Evolutionary conservation across 495 filamentous ascomycete species (phyloP), one percentile per base, ranked within the genome.

Genomic region (Penicillium cataractarum): DNA sequence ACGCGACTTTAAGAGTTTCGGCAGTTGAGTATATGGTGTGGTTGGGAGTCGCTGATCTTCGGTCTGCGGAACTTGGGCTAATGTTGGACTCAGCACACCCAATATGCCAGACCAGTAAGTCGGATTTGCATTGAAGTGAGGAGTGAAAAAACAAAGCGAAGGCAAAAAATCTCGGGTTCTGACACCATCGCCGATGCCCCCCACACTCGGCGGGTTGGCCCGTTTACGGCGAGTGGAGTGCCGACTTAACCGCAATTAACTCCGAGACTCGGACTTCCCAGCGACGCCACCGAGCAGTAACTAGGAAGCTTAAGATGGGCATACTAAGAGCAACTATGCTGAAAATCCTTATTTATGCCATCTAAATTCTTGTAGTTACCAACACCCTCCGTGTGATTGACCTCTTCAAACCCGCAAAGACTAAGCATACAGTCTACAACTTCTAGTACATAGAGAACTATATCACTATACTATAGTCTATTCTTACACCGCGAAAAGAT

Each of bases 161-260:
- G 35, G 58, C 48, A 46, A 61, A 44, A 54, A 51, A 37, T n/a
- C 29, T 50, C 40, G 50, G 52, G n/a, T 40, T 57, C 42, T 64
- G 60, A 63, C 60, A 63, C 54, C 55, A 63, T 63, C 56, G 60
- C 50, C 40, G n/a, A 24, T 12, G 55, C 6, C 46, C 50, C 55
- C 55, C 56, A 44, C 56, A 51, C 53, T 26, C 27, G 26, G 49
- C 42, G 55, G 55, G 46, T 50, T 52, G 15, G 29, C 33, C 44
- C 49, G 60, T 39, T 32, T 27, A 27, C 13, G 48, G 48, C 40
- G 40, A 44, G 40, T 44, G 56, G 33, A 65, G 29, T 69, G 66
- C 66, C 66, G 63, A 65, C 31, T 60, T 65, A 65, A 54, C 66
- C 66, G 66, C 44, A 21, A 6, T 2, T 54, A 21, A 22, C 17